These are phyloP conservation scores for Magnaporthales sp. DNA, from an alignment of 2,329 filamentous ascomycete species.

Conservation along the genomic window DNA sequence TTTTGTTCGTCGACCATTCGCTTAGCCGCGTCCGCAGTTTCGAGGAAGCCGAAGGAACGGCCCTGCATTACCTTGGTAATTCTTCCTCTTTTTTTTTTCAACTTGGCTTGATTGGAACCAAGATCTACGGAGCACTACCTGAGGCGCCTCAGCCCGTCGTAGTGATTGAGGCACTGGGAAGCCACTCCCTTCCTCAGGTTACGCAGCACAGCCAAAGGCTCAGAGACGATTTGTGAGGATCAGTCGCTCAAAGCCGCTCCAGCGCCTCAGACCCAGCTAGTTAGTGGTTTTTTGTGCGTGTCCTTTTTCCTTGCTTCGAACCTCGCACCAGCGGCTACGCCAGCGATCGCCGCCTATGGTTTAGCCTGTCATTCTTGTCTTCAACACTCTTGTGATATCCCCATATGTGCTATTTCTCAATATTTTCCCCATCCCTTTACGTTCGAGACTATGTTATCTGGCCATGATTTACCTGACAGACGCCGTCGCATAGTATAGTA, in stretches of 20 bases:
- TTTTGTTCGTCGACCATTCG: not conserved
- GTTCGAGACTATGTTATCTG: not conserved
- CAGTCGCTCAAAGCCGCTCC: not conserved
- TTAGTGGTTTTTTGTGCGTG: not conserved
- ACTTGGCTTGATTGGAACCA: no score
- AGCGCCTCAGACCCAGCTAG: not conserved
- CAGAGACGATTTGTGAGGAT: no score
- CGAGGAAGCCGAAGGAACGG: not conserved
- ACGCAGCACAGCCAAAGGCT: not conserved
- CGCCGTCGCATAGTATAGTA: not conserved
- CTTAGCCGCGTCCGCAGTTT: not conserved
- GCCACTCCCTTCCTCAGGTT: not conserved
- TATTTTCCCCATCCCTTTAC: not conserved
- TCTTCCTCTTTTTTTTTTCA: not conserved
- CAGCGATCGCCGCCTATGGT: not conserved
- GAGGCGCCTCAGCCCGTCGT: no score
- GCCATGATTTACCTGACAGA: not conserved
- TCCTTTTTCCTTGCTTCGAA: not conserved
- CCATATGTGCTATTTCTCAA: not conserved
- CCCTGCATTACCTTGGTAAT: not conserved
- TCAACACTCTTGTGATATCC: not conserved
- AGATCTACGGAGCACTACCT: no score
- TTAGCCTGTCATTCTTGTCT: not conserved
- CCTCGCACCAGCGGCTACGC: not conserved
- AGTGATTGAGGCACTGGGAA: not conserved